Percentiles rank a stretch among this genome's conserved stretches.
phyloP scores from a whole-genome alignment of 768 basidiomycete species.

The Chalciporus sphaerocephalus region DNA sequence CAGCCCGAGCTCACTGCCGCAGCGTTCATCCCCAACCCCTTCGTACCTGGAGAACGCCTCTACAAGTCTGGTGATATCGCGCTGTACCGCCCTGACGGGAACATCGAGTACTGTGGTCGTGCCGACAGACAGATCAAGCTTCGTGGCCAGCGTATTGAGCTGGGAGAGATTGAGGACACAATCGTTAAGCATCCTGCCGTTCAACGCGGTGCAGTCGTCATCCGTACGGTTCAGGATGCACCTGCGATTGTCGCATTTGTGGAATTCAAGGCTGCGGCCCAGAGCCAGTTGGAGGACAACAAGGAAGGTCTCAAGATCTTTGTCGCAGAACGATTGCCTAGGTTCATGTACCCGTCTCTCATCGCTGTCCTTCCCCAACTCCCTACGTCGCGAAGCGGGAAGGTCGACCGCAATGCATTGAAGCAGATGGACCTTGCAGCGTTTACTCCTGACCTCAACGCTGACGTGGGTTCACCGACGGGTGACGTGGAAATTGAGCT shows the following conservation, averaged over 20 bases:
- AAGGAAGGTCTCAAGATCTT: conserved; percentile 22
- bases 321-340: conserved; percentile 28
- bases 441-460: conserved; percentile 19
- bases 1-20: conserved; percentile 25
- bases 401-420: conserved; percentile 27
- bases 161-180: conserved; percentile 31
- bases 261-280: conserved; percentile 17
- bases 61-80: conserved; percentile 32
- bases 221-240: conserved; percentile 25
- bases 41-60: conserved; percentile 26
- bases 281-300: conserved; percentile 16
- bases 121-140: conserved; percentile 34
- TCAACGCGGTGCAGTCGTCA: conserved; percentile 22
- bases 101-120: conserved; percentile 32
- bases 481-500: conserved; percentile 28
- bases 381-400: conserved; percentile 25
- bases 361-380: conserved; percentile 23
- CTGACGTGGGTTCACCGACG: conserved; percentile 22
- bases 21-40: conserved; percentile 30
- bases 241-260: conserved; percentile 30
- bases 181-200: conserved; percentile 23
- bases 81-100: conserved; percentile 25
- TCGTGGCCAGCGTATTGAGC: conserved; percentile 32
- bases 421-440: conserved; percentile 24
- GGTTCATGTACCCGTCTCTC: conserved; percentile 31